Evolutionary conservation across 352 stramenopile species (phyloP), one percentile per base, ranked within the genome.

Genomic region (Blastocystis hominis): DNA sequence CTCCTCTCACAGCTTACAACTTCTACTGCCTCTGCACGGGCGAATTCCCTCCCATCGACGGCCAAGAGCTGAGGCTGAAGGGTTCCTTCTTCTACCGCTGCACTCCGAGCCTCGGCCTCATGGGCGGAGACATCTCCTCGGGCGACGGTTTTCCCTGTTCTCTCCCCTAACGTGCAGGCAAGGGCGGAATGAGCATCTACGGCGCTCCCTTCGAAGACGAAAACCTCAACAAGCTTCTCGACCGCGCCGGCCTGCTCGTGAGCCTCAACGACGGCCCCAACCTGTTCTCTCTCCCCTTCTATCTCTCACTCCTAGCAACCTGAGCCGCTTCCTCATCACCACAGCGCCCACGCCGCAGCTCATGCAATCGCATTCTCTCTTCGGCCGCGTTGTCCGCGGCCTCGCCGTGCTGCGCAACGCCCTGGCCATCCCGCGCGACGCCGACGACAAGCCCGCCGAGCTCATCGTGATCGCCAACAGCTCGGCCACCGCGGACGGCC

Each of bases 101-200:
- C 53, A 56, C 70, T 44, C 77, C 77, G 0, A 30, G 42, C 38
- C 38, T 77, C n/a, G 77, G 77, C 3, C 63, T 78, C 42, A 17
- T 87, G 42, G 77, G 77, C 10, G 77, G 77, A 36, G 77, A 87
- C n/a, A 87, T 87, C 20, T 63, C 66, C 1, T 36, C 77, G 24
- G 77, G 77, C 3, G 62, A 78, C 42, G 77, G 77, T 87, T 53
- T 5, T 20, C 69, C 4, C 54, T 61, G 17, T 20, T 36, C 66
- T 62, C 10, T 6, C 0, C 6, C 1, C 59, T 86, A 36, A 76
- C 24, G 24, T 5, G 7, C 13, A 87, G 62, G 66, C 10, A 78
- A 40, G 34, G 77, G 77, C n/a, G 77, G 77, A 15, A 78, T 87
- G 62, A 87, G 77, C 54, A 87, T 87, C 44, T 87, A 87, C n/a